Percentiles rank a stretch among this genome's conserved stretches.
phyloP scores from a whole-genome alignment of 257 asterid species.

The Solanum bukasovii region DNA sequence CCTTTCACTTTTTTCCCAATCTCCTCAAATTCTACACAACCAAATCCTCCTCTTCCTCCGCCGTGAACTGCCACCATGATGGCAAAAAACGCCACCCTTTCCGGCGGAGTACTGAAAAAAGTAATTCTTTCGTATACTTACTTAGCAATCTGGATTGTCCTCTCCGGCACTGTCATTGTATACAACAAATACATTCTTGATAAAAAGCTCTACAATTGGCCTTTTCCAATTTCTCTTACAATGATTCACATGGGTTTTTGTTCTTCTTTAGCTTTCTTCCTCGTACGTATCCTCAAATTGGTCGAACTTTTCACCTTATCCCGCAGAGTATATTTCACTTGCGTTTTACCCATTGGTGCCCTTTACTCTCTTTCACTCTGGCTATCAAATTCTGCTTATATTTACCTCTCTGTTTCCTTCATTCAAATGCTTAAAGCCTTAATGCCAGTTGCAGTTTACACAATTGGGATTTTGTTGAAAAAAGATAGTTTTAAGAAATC shows the following conservation, averaged over 20 bases:
- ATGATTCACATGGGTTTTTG: constrained; percentile 78
- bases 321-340: constrained; percentile 49
- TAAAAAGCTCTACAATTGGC: constrained; percentile 62
- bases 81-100: constrained; percentile 48
- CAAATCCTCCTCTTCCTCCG: not conserved
- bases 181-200: constrained; percentile 80
- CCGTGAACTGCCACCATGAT: constrained; percentile 17
- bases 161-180: constrained; percentile 62
- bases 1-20: not conserved
- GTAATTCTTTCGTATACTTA: constrained; percentile 51
- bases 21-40: not conserved
- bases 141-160: constrained; percentile 64
- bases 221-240: constrained; percentile 68
- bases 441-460: constrained; percentile 71
- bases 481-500: constrained; percentile 31
- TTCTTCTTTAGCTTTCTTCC: constrained; percentile 55
- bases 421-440: constrained; percentile 72
- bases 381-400: constrained; percentile 72
- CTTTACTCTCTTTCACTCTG: constrained; percentile 60
- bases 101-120: constrained; percentile 50
- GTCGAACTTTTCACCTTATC: constrained; percentile 59
- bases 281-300: constrained; percentile 41
- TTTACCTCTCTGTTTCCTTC: constrained; percentile 62
- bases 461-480: constrained; percentile 40
- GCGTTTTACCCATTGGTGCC: constrained; percentile 67